Conservation (phyloP, 1,139 yeast species). For the Debaryomyces sp. region DNA sequence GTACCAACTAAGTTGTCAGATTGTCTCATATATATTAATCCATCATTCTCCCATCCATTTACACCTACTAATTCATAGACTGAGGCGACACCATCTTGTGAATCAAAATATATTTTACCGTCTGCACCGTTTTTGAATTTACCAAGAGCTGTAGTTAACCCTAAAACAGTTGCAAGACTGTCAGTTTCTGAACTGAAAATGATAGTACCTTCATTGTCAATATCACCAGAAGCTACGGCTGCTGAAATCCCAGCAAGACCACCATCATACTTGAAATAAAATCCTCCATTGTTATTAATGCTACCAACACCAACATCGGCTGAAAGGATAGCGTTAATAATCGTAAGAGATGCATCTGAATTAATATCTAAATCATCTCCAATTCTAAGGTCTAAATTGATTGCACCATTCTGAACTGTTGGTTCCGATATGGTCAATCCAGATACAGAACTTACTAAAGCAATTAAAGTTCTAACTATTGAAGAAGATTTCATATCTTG, state of each 20-base stretch:
- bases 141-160: neutral
- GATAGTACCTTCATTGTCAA: neutral
- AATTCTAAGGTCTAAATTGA: neutral
- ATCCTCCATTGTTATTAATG: neutral
- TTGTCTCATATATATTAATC: slow-evolving; percentile 4
- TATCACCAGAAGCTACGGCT: neutral
- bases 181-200: neutral
- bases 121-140: slow-evolving; percentile 1
- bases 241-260: neutral
- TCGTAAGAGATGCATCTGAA: neutral
- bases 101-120: slow-evolving; percentile 1
- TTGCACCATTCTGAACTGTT: neutral
- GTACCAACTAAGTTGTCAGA: slow-evolving; percentile 2
- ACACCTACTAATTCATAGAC: slow-evolving; percentile 2
- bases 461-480: neutral
- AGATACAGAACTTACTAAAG: slow-evolving; percentile 1
- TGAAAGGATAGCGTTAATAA: neutral
- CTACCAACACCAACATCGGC: neutral
- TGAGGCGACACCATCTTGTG: slow-evolving; percentile 1
- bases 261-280: neutral
- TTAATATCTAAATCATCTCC: neutral
- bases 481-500: neutral
- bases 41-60: slow-evolving; percentile 4
- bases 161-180: neutral
- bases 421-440: neutral